Evolutionary conservation across 257 asterid genomes (phyloP), one percentile per base, ranked within the genome.

Genomic region (Solanum sparsipilum): DNA sequence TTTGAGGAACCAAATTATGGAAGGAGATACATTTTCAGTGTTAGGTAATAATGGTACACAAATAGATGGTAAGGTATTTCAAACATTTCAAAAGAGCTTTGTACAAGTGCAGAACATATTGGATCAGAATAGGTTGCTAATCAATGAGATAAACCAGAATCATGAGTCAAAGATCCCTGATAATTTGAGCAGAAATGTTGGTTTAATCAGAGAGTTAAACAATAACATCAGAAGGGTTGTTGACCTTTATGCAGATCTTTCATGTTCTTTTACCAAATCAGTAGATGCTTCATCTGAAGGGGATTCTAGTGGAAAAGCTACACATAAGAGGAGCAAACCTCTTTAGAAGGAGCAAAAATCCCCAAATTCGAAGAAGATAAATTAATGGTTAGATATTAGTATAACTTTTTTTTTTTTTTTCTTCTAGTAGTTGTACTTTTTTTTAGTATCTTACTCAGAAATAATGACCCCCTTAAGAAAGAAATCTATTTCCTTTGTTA

Each of bases 121-220:
- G 88, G 99, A 95, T 89, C 99, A 95, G 83, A 96, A 96, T 86
- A 90, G 98, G 90, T 89, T 95, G 83, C 86, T 96, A 13, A 96
- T 96, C 83, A 92, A 92, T 60, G 96, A 95, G 98, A 94, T 96
- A 23, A 95, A 96, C 25, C 98, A 94, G 90, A 96, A 96, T 21
- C 99, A 96, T 10, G 98, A 96, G 91, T 96, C 99, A 71, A 94
- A 93, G 89, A 88, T 93, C 68, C 98, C 98, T 9, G 98, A 95
- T 85, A 94, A 94, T 75, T 90, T 96, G 91, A 93, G 89, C 93
- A 91, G 97, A 86, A 96, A 96, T 87, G 98, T 95, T 87, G 98
- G 98, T 15, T 83, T 96, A 36, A 94, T 96, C 44, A 93, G 92
- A 86, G 98, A 96, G 75, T 96, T 96, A 68, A 96, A 96, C 92